A percentile compares a stretch with the other conserved stretches of the same genome.
Conservation (phyloP, 331 rosid genomes). For the Saraca asoca region DNA sequence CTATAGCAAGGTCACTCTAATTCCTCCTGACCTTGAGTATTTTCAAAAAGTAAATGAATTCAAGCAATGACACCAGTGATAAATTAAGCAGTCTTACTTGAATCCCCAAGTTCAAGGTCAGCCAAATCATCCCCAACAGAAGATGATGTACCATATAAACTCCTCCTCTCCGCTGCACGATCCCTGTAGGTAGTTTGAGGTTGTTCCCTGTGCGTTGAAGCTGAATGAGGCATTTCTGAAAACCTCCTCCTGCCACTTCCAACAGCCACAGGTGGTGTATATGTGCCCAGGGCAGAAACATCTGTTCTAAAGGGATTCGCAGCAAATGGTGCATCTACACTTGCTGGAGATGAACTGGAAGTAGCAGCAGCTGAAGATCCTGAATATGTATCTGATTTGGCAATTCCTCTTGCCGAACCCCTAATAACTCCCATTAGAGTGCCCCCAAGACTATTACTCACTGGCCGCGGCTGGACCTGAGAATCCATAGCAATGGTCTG, state of each 20-base stretch:
- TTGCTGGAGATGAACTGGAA: conserved; percentile 42
- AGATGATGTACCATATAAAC: conserved; percentile 81
- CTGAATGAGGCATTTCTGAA: conserved; percentile 81
- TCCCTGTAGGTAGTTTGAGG: conserved; percentile 80
- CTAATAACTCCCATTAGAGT: conserved; percentile 94
- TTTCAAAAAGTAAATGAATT: conserved; percentile 26
- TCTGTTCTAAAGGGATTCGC: conserved; percentile 79
- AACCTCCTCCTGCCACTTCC: conserved; percentile 87
- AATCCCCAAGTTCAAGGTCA: conserved; percentile 63
- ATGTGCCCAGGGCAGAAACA: conserved; percentile 81
- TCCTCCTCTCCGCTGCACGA: conserved; percentile 98
- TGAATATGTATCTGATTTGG: conserved; percentile 65
- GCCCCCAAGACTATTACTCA: conserved; percentile 86
- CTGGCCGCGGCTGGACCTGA: conserved; percentile 69
- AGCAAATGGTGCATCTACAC: conserved; percentile 49
- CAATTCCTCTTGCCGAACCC: conserved; percentile 87
- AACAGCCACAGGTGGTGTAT: conserved; percentile 53
- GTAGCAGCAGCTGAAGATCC: conserved; percentile 46
- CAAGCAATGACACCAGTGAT: conserved; percentile 29
- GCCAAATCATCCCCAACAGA: conserved; percentile 60
- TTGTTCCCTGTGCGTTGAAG: conserved; percentile 69
- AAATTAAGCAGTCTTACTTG: conserved; percentile 72
- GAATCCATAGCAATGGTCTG: conserved; percentile 56
- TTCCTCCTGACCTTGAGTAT: conserved; percentile 7
- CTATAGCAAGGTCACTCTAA: neutral